Conservation (phyloP, 805 yeast species). For the Blastobotrys chiropterorum region DNA sequence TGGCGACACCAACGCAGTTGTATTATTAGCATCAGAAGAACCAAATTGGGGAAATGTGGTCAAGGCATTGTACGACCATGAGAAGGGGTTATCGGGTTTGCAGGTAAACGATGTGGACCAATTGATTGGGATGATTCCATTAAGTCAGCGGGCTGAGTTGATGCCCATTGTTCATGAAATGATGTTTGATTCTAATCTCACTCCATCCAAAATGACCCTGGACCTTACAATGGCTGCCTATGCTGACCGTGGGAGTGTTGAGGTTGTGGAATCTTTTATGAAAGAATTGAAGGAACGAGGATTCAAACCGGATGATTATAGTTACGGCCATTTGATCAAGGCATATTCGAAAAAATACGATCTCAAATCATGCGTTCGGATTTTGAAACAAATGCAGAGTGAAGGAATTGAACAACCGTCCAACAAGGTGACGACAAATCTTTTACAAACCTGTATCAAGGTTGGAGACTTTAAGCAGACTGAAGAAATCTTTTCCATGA, state of each 20-base stretch:
- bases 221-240: slow-evolving; percentile 30
- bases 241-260: slow-evolving; percentile 25
- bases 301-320: slow-evolving; percentile 21
- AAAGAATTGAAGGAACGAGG: slow-evolving; percentile 21
- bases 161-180: slow-evolving; percentile 20
- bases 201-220: slow-evolving; percentile 12
- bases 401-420: slow-evolving; percentile 11
- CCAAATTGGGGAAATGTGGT: slow-evolving; percentile 21
- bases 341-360: slow-evolving; percentile 24
- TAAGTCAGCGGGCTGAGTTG: slow-evolving; percentile 17
- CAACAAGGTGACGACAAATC: slow-evolving; percentile 42
- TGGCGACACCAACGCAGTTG: slow-evolving; percentile 12
- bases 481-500: slow-evolving; percentile 65
- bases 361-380: slow-evolving; percentile 18
- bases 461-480: slow-evolving; percentile 51
- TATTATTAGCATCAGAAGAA: slow-evolving; percentile 7
- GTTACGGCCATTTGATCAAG: slow-evolving; percentile 31
- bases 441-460: slow-evolving; percentile 56
- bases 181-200: slow-evolving; percentile 19
- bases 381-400: slow-evolving; percentile 13
- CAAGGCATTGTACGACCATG: slow-evolving; percentile 7
- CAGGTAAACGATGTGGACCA: slow-evolving; percentile 21
- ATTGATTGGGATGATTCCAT: slow-evolving; percentile 25
- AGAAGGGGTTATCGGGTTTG: slow-evolving; percentile 20
- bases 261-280: slow-evolving; percentile 18